Conservation (phyloP, 2,329 filamentous ascomycete genomes). For the Calonectria hongkongensis region DNA sequence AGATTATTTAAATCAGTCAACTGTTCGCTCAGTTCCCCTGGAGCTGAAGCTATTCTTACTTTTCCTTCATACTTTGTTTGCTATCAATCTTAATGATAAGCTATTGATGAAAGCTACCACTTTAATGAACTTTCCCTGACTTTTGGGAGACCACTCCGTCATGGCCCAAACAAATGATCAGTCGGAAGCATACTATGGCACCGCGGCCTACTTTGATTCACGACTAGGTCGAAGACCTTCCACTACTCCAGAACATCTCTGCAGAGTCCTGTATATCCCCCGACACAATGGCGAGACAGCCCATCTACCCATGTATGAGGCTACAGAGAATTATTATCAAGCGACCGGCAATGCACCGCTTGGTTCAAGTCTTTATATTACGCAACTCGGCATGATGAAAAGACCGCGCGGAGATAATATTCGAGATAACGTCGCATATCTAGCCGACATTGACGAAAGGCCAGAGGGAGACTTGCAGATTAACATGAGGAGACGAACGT, state of each 20-base stretch:
- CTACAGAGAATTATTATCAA: background rate
- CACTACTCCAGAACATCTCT: background rate
- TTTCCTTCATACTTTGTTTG: background rate
- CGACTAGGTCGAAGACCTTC: slow-evolving; percentile 9
- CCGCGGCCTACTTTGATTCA: slow-evolving; percentile 7
- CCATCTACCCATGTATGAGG: slow-evolving; percentile 14
- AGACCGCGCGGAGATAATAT: background rate
- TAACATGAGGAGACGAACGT: background rate
- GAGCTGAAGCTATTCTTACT: background rate
- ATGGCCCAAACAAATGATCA: background rate
- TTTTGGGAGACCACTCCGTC: too few species aligned
- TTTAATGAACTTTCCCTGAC: background rate
- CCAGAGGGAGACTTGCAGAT: background rate
- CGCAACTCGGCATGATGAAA: slow-evolving; percentile 5
- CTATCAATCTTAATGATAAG: background rate
- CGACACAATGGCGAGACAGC: background rate
- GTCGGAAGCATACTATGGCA: background rate
- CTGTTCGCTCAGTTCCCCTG: background rate
- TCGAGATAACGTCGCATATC: slow-evolving; percentile 3
- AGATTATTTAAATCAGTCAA: background rate
- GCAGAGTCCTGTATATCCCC: background rate
- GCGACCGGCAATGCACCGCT: slow-evolving; percentile 2
- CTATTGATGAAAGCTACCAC: background rate
- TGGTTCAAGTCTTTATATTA: slow-evolving; percentile 11
- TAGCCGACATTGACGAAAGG: background rate